phyloP scores from a whole-genome alignment of 495 filamentous ascomycete genomes.

The Choiromyces venosus region DNA sequence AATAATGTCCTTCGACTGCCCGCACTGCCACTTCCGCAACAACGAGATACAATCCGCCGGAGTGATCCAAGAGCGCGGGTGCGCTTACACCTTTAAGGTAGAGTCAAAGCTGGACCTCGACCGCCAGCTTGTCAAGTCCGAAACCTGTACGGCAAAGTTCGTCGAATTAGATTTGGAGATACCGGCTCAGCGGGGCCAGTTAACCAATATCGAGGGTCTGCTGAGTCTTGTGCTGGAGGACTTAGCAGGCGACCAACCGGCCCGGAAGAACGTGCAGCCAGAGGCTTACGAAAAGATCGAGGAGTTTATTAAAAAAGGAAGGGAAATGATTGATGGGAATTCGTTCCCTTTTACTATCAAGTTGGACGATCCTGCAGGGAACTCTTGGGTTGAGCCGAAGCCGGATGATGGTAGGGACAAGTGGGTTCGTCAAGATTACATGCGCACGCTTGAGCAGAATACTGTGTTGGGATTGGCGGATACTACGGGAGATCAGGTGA shows the following conservation, averaged over 20 bases:
- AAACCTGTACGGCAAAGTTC: conserved; percentile 72
- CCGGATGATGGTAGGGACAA: conserved; percentile 68
- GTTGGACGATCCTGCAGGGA: conserved; percentile 89
- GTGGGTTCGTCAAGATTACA: conserved; percentile 74
- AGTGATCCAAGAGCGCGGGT: conserved; percentile 80
- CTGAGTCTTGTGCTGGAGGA: conserved; percentile 68
- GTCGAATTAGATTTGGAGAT: conserved; percentile 87
- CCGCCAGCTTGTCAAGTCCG: conserved; percentile 85
- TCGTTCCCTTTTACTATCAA: conserved; percentile 81
- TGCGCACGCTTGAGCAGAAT: conserved; percentile 78
- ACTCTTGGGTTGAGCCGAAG: conserved; percentile 92
- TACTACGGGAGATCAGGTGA: conserved; percentile 27
- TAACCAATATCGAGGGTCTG: conserved; percentile 88
- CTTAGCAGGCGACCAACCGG: conserved; percentile 66
- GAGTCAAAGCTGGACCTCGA: conserved; percentile 65
- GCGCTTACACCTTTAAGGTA: conserved; percentile 69
- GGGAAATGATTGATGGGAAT: conserved; percentile 65
- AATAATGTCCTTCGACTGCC: conserved; percentile 91
- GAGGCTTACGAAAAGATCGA: conserved; percentile 71
- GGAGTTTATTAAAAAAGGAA: conserved; percentile 62
- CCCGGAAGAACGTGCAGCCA: conserved; percentile 64
- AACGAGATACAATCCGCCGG: conserved; percentile 87
- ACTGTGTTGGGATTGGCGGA: conserved; percentile 62
- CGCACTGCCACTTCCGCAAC: conserved; percentile 79
- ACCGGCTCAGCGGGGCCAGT: conserved; percentile 76